These are phyloP conservation scores for Mycena amicta DNA, from an alignment of 768 basidiomycete genomes.

Conservation along the genomic window DNA sequence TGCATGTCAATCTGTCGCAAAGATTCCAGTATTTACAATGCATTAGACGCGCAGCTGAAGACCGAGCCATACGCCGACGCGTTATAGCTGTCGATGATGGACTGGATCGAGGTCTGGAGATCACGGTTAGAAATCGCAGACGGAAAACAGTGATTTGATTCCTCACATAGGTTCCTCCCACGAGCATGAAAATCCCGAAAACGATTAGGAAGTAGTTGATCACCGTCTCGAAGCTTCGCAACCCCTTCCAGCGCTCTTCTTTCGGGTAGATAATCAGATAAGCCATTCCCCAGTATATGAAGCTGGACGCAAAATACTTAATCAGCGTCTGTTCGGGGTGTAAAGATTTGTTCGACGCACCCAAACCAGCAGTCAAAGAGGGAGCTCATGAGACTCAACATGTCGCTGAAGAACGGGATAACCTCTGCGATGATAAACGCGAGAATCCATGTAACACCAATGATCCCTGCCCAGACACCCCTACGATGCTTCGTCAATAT, in stretches of 20 bases:
- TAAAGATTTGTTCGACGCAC: slow-evolving; percentile 7
- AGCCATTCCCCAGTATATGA: slow-evolving; percentile 40
- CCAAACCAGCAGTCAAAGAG: slow-evolving; percentile 29
- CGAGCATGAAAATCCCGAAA: slow-evolving; percentile 32
- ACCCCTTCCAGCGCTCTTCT: slow-evolving; percentile 28
- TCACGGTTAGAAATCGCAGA: background rate
- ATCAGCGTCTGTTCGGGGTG: background rate
- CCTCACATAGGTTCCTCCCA: slow-evolving; percentile 37
- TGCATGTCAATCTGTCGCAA: background rate
- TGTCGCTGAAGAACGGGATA: slow-evolving; percentile 37
- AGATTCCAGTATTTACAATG: slow-evolving; percentile 17
- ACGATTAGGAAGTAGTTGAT: slow-evolving; percentile 33
- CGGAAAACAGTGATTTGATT: background rate
- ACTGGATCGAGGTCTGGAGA: slow-evolving; percentile 28
- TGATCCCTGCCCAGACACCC: slow-evolving; percentile 25
- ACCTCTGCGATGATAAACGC: slow-evolving; percentile 32
- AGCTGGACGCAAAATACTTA: slow-evolving; percentile 18
- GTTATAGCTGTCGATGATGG: slow-evolving; percentile 37
- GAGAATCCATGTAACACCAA: slow-evolving; percentile 26
- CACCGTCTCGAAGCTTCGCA: slow-evolving; percentile 32
- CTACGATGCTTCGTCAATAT: too few species aligned
- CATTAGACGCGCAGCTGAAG: slow-evolving; percentile 40
- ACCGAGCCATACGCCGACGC: slow-evolving; percentile 31
- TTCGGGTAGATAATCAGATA: slow-evolving; percentile 36
- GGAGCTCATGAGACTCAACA: slow-evolving; percentile 39